phyloP scores from a whole-genome alignment of 1,139 yeast species.

The Hemisphaericaspora xylofermentans region DNA sequence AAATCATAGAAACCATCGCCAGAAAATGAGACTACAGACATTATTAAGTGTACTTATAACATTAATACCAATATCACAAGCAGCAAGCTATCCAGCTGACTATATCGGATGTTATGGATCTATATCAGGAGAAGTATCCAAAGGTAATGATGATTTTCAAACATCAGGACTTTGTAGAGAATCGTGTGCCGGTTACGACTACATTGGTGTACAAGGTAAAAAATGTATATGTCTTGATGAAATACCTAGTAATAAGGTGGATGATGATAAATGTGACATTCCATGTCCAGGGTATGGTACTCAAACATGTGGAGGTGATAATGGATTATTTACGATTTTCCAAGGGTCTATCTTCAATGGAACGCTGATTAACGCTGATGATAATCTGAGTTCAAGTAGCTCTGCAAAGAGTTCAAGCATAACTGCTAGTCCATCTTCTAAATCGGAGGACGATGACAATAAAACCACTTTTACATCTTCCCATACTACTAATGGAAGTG shows the following conservation, averaged over 20 bases:
- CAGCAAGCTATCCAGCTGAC: background rate
- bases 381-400: slow-evolving; percentile 6
- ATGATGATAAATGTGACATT: slow-evolving; percentile 36
- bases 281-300: slow-evolving; percentile 52
- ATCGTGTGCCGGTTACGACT: slow-evolving; percentile 48
- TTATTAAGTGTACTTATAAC: background rate
- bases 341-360: slow-evolving; percentile 21
- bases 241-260: slow-evolving; percentile 42
- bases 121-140: slow-evolving; percentile 24
- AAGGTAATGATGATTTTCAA: slow-evolving; percentile 48
- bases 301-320: slow-evolving; percentile 58
- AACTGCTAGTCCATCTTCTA: slow-evolving; percentile 1
- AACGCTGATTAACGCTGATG: slow-evolving; percentile 16
- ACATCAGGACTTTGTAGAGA: slow-evolving; percentile 48
- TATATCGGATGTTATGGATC: slow-evolving; percentile 36
- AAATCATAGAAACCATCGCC: no score
- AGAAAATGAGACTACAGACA: background rate
- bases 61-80: background rate
- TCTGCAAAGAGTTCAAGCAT: slow-evolving; percentile 2
- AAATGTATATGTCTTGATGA: slow-evolving; percentile 65
- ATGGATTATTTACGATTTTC: slow-evolving; percentile 40
- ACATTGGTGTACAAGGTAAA: slow-evolving; percentile 61
- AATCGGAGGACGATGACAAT: background rate
- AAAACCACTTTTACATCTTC: slow-evolving; percentile 9
- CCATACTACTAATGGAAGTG: slow-evolving; percentile 7